Conservation (phyloP, 805 yeast genomes). For the Suhomyces vadensis region DNA sequence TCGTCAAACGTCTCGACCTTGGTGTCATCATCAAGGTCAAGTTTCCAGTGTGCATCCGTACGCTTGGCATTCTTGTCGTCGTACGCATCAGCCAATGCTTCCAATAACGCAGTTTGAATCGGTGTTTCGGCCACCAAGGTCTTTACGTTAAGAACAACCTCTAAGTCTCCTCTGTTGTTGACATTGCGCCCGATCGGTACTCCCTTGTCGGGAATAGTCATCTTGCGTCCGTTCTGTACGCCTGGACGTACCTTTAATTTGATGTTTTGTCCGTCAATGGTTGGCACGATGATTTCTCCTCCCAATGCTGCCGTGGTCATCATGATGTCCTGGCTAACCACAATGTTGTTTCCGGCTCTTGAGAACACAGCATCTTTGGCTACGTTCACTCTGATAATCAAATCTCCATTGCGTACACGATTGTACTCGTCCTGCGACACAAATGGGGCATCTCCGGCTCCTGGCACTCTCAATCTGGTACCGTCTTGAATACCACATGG, state of each 20-base stretch:
- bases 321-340: constrained; percentile 67
- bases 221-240: constrained; percentile 70
- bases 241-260: constrained; percentile 83
- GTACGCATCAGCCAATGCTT: constrained; percentile 90
- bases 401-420: constrained; percentile 77
- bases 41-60: constrained; percentile 47
- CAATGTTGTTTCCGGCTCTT: constrained; percentile 65
- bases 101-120: constrained; percentile 84
- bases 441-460: constrained; percentile 87
- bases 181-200: constrained; percentile 64
- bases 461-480: constrained; percentile 75
- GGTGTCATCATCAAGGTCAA: constrained; percentile 30
- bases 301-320: constrained; percentile 98
- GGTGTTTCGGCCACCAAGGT: constrained; percentile 76
- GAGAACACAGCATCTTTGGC: constrained; percentile 70
- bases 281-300: constrained; percentile 87
- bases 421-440: constrained; percentile 72
- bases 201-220: constrained; percentile 84
- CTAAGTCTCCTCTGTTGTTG: constrained; percentile 73
- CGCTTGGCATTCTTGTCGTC: constrained; percentile 79
- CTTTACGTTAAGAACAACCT: constrained; percentile 68
- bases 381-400: constrained; percentile 79
- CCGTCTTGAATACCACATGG: constrained; percentile 92
- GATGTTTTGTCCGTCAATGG: constrained; percentile 75
- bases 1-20: constrained; percentile 30